Percentiles rank a stretch among this genome's conserved stretches.
phyloP scores from a whole-genome alignment of 1,284 basidiomycete genomes.

The Apiotrichum gamsii region DNA sequence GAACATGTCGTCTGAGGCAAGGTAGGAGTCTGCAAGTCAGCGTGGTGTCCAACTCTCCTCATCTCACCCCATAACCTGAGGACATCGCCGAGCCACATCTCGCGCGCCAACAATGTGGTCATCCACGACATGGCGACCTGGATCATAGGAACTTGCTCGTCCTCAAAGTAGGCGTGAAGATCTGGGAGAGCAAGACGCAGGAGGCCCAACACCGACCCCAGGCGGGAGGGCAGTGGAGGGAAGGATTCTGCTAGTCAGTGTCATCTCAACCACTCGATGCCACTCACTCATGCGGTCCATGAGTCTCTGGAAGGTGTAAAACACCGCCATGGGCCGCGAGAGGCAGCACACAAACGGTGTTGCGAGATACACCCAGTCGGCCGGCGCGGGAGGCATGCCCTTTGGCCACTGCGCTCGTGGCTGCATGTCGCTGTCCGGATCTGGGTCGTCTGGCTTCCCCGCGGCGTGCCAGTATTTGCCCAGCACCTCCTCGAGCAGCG shows the following conservation, averaged over 20 bases:
- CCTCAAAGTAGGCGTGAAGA: conserved; percentile 44
- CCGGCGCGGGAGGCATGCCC: conserved; percentile 16
- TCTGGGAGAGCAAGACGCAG: conserved; percentile 41
- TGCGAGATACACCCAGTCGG: conserved; percentile 40
- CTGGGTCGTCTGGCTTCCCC: conserved; percentile 9
- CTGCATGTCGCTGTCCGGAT: background rate
- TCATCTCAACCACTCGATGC: background rate
- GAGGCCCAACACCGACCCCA: conserved; percentile 39
- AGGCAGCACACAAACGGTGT: conserved; percentile 43
- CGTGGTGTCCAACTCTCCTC: background rate
- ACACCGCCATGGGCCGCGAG: conserved; percentile 34
- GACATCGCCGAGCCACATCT: conserved; percentile 45
- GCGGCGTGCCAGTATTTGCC: conserved; percentile 38
- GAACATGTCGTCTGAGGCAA: conserved; percentile 44
- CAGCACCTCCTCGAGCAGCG: conserved; percentile 38
- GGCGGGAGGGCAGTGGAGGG: conserved; percentile 36
- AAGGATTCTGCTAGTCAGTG: conserved; percentile 23
- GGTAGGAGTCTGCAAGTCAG: conserved; percentile 36
- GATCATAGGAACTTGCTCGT: conserved; percentile 44
- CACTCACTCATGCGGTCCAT: conserved; percentile 37
- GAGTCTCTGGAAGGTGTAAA: conserved; percentile 36
- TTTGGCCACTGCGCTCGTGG: conserved; percentile 5
- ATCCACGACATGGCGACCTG: conserved; percentile 43
- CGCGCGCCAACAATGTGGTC: conserved; percentile 35
- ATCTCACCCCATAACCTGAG: conserved; percentile 42